Evolutionary conservation across 768 basidiomycete genomes (phyloP).

Genomic region (Xerocomus brunneocitrinus): DNA sequence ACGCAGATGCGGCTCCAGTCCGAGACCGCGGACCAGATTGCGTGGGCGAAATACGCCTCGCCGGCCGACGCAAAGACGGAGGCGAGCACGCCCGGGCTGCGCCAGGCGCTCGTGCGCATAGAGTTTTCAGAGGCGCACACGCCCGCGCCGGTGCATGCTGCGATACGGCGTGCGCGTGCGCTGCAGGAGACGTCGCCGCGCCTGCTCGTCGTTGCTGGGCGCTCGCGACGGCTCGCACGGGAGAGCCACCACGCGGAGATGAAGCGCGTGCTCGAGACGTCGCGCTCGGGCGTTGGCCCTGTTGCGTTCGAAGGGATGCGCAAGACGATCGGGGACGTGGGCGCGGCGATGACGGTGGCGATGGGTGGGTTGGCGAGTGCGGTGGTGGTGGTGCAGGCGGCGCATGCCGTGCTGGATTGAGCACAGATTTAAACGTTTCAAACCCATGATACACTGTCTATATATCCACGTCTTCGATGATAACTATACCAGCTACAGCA

Average conservation of each 20-base stretch:
- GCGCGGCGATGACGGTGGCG: slow-evolving; percentile 68
- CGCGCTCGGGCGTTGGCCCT: background rate
- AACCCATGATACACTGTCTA: background rate
- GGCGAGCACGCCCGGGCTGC: slow-evolving; percentile 10
- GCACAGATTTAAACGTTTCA: too few species aligned
- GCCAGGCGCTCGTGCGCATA: slow-evolving; percentile 49
- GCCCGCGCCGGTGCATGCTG: slow-evolving; percentile 56
- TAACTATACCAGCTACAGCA: background rate
- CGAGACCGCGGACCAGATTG: slow-evolving; percentile 77
- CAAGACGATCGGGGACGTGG: slow-evolving; percentile 86
- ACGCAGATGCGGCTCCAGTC: slow-evolving; percentile 70
- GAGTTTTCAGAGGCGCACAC: slow-evolving; percentile 55
- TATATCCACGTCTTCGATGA: background rate
- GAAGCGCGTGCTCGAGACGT: slow-evolving; percentile 52
- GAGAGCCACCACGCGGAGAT: slow-evolving; percentile 74
- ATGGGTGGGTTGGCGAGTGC: slow-evolving; percentile 41
- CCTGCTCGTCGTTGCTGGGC: slow-evolving; percentile 65
- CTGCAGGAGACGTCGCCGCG: slow-evolving; percentile 31
- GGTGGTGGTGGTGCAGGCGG: slow-evolving; percentile 67
- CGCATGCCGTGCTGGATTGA: slow-evolving; percentile 26
- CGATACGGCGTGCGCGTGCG: slow-evolving; percentile 40
- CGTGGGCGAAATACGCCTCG: slow-evolving; percentile 62
- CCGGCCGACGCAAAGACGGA: slow-evolving; percentile 8
- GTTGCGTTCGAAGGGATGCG: slow-evolving; percentile 38
- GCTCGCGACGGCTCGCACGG: slow-evolving; percentile 67